These are phyloP conservation scores for Ogataea naganishii DNA, from an alignment of 805 yeast species.

Conservation along the genomic window DNA sequence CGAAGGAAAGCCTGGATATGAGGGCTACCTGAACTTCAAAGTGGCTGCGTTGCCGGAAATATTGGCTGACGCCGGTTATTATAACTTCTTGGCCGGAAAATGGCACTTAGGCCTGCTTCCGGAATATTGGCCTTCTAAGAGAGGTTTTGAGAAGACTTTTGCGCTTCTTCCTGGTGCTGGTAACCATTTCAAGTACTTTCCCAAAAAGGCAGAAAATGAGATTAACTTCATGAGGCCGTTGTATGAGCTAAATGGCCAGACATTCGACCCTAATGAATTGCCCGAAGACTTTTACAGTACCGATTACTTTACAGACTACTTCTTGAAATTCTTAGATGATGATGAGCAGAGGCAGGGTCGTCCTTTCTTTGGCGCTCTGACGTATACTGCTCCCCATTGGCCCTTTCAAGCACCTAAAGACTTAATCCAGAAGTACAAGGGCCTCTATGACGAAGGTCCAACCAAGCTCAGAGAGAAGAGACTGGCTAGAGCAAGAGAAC, in stretches of 20 bases:
- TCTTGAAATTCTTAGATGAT: slow-evolving; percentile 26
- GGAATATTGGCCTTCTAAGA: slow-evolving; percentile 37
- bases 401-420: slow-evolving; percentile 53
- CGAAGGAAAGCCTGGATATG: slow-evolving; percentile 43
- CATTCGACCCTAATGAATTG: slow-evolving; percentile 26
- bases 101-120: slow-evolving; percentile 49
- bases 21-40: slow-evolving; percentile 40
- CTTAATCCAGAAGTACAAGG: slow-evolving; percentile 36
- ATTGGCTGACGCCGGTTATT: slow-evolving; percentile 38
- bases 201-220: slow-evolving; percentile 23
- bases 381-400: slow-evolving; percentile 64
- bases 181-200: slow-evolving; percentile 42
- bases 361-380: slow-evolving; percentile 46
- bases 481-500: slow-evolving; percentile 28
- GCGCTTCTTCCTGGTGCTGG: slow-evolving; percentile 49
- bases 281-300: slow-evolving; percentile 43
- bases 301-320: slow-evolving; percentile 33
- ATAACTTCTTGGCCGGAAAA: slow-evolving; percentile 46
- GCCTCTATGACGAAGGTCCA: slow-evolving; percentile 41
- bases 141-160: slow-evolving; percentile 44
- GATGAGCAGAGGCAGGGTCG: slow-evolving; percentile 25
- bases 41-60: slow-evolving; percentile 49
- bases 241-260: slow-evolving; percentile 29
- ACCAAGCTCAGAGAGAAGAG: slow-evolving; percentile 30
- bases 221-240: slow-evolving; percentile 29